Percentiles rank a stretch among this genome's conserved stretches.
Evolutionary conservation across 495 filamentous ascomycete species (phyloP).

Genomic region (Terfezia boudieri): DNA sequence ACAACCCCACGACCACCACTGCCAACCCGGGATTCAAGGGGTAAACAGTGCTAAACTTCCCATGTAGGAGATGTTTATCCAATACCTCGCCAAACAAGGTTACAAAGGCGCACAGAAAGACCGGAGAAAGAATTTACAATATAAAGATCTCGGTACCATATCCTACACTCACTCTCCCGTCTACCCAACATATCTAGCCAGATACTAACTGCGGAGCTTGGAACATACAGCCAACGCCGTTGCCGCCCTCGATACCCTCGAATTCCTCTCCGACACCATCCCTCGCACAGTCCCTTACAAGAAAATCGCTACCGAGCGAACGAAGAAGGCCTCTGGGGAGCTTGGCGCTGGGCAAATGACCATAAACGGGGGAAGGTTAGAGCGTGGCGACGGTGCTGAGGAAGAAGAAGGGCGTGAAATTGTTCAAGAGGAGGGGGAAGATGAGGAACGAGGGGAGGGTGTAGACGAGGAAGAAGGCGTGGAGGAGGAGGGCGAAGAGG

Average conservation of each 20-base stretch:
- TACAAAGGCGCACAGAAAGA: constrained; percentile 78
- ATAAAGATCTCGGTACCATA: constrained; percentile 60
- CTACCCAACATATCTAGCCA: background rate
- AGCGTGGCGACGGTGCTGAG: background rate
- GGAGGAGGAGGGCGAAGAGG: background rate
- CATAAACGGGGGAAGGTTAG: background rate
- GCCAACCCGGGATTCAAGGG: no score
- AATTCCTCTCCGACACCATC: constrained; percentile 81
- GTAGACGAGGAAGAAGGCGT: background rate
- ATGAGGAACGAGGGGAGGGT: background rate
- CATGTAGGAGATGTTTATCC: constrained; percentile 82
- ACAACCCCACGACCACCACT: no score
- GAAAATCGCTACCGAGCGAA: constrained; percentile 25
- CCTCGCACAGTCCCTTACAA: constrained; percentile 66
- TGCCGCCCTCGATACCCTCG: constrained; percentile 72
- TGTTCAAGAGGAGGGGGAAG: background rate
- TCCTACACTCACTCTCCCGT: no score
- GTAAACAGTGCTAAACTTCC: no score
- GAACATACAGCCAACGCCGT: constrained; percentile 50
- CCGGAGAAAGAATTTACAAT: constrained; percentile 81
- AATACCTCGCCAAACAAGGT: constrained; percentile 65
- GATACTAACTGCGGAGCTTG: background rate
- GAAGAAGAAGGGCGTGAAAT: background rate
- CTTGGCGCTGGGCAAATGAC: background rate
- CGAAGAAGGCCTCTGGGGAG: background rate